These are phyloP conservation scores for Domatiomyces catenatus DNA, from an alignment of 2,329 filamentous ascomycete species.

Conservation along the genomic window DNA sequence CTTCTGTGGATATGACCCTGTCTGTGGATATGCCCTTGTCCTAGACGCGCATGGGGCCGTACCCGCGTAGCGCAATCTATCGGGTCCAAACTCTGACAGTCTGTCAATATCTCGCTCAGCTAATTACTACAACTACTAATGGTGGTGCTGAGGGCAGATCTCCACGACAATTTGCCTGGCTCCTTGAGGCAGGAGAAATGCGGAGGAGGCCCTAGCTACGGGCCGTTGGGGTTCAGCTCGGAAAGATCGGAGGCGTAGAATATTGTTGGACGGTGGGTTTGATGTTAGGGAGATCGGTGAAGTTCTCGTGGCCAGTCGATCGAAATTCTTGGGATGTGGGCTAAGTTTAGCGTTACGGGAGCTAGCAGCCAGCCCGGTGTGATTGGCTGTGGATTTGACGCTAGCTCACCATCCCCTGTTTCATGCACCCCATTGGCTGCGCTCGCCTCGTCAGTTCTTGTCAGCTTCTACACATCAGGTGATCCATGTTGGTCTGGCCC, in stretches of 20 bases:
- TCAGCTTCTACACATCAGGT: background rate
- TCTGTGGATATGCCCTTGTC: background rate
- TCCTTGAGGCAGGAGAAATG: constrained; percentile 1
- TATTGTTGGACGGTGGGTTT: constrained; percentile 3
- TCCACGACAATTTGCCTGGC: constrained; percentile 9
- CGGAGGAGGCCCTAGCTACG: constrained; percentile 1
- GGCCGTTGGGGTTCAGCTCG: constrained; percentile 2
- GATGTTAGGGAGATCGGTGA: constrained; percentile 9
- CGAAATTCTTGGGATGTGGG: constrained; percentile 10
- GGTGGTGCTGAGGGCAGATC: background rate
- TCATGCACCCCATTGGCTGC: background rate
- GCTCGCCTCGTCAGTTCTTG: background rate
- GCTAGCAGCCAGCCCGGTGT: constrained; percentile 8
- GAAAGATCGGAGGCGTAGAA: constrained; percentile 2
- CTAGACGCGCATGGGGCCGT: background rate
- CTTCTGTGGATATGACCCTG: background rate
- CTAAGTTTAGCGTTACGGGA: constrained; percentile 13
- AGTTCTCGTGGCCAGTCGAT: constrained; percentile 14
- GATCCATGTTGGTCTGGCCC: background rate
- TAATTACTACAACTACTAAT: too few species aligned
- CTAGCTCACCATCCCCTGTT: background rate
- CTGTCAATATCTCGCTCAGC: background rate
- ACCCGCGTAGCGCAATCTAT: background rate
- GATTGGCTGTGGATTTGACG: background rate
- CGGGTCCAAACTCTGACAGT: background rate